Evolutionary conservation across 441 rosid species (phyloP).

Genomic region (Dalechampia spathulata): DNA sequence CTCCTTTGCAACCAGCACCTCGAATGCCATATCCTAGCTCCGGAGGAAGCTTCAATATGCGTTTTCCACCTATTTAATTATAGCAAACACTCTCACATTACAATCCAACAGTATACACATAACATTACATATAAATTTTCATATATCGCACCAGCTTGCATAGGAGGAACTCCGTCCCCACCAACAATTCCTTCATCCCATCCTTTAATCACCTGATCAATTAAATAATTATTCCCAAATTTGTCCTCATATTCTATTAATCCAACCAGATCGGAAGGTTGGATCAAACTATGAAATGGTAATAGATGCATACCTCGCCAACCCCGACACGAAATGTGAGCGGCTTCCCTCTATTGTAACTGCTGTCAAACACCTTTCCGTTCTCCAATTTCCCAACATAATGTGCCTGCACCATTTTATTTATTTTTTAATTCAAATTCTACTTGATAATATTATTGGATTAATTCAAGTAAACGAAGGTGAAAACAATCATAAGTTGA

Average conservation of each 20-base stretch:
- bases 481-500: too few species aligned
- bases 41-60: conserved; percentile 65
- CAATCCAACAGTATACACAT: too few species aligned
- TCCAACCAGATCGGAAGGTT: too few species aligned
- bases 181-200: conserved; percentile 91
- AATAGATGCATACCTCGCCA: conserved; percentile 51
- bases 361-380: conserved; percentile 88
- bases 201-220: conserved; percentile 66
- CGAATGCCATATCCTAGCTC: conserved; percentile 77
- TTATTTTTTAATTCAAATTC: not conserved
- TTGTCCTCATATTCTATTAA: too few species aligned
- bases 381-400: conserved; percentile 79
- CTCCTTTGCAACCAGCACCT: conserved; percentile 94
- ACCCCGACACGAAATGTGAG: conserved; percentile 71
- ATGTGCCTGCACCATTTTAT: conserved; percentile 47
- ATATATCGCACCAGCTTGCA: conserved; percentile 89
- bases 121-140: too few species aligned
- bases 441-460: too few species aligned
- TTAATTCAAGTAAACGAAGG: too few species aligned
- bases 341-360: conserved; percentile 84
- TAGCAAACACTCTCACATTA: too few species aligned
- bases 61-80: conserved; percentile 56
- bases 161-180: conserved; percentile 79
- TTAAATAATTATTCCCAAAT: not conserved
- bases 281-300: too few species aligned